Conservation (phyloP, 495 filamentous ascomycete species). For the Durotheca rogersii region DNA sequence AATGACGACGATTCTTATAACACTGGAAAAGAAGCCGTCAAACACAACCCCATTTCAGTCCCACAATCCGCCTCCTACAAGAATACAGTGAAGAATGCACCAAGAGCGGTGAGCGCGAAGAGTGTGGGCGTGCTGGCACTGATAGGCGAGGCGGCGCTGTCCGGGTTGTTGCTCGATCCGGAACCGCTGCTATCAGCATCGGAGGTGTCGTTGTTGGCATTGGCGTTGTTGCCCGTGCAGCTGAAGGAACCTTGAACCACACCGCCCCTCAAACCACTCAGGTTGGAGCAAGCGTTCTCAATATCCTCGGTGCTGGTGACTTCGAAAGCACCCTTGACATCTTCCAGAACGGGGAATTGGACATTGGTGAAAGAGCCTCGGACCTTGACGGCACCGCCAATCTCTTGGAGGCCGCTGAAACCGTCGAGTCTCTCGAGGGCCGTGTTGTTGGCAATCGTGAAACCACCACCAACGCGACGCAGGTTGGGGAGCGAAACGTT, state of each 20-base stretch:
- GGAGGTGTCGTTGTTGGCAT: constrained; percentile 46
- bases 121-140: constrained; percentile 40
- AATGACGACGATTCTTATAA: constrained; percentile 36
- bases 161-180: constrained; percentile 20
- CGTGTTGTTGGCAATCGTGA: constrained; percentile 88
- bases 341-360: constrained; percentile 63
- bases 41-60: constrained; percentile 27
- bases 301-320: constrained; percentile 71
- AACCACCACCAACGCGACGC: constrained; percentile 68
- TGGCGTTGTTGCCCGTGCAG: constrained; percentile 53
- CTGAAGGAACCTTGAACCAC: constrained; percentile 62
- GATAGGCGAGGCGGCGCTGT: constrained; percentile 37
- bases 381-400: constrained; percentile 87
- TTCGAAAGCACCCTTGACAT: constrained; percentile 86
- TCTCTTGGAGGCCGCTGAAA: constrained; percentile 64
- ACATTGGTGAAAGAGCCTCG: constrained; percentile 80
- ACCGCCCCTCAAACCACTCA: constrained; percentile 47
- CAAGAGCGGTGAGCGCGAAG: constrained; percentile 42
- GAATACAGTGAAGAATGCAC: constrained; percentile 38
- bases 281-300: constrained; percentile 44
- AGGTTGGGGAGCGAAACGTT: constrained; percentile 76
- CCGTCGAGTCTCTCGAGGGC: constrained; percentile 59
- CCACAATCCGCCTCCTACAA: constrained; percentile 28
- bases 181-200: constrained; percentile 28
- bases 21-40: constrained; percentile 30